Percentiles rank a stretch among this genome's conserved stretches.
phyloP scores from a whole-genome alignment of 768 basidiomycete species.

The Lentinula boryana region DNA sequence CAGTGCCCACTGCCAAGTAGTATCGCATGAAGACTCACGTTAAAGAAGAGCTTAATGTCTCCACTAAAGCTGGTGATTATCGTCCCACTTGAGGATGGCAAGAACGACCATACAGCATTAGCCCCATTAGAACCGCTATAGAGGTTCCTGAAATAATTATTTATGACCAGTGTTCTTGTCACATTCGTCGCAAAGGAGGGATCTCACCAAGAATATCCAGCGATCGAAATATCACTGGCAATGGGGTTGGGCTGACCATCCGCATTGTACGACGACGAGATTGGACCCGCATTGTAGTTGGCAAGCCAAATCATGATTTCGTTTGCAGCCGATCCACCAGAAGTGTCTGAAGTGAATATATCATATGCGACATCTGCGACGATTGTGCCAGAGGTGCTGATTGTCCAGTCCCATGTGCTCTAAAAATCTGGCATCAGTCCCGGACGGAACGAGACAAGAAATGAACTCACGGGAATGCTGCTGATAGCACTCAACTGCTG shows the following conservation, averaged over 20 bases:
- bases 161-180: not conserved
- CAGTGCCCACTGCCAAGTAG: slow-evolving; percentile 34
- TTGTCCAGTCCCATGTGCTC: slow-evolving; percentile 55
- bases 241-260: slow-evolving; percentile 41
- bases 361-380: slow-evolving; percentile 59
- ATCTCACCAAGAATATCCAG: slow-evolving; percentile 42
- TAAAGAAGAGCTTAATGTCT: not conserved
- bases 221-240: slow-evolving; percentile 36
- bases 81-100: slow-evolving; percentile 21
- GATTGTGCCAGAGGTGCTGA: slow-evolving; percentile 30
- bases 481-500: slow-evolving; percentile 46
- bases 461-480: slow-evolving; percentile 44
- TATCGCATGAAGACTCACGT: not conserved
- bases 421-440: slow-evolving; percentile 12
- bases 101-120: not conserved
- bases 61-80: slow-evolving; percentile 3
- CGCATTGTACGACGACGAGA: slow-evolving; percentile 42
- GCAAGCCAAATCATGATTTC: slow-evolving; percentile 67
- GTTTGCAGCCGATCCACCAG: slow-evolving; percentile 41
- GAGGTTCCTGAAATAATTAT: slow-evolving; percentile 14
- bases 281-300: slow-evolving; percentile 51
- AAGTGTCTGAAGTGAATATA: slow-evolving; percentile 48
- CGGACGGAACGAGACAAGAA: not conserved
- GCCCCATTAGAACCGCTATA: slow-evolving; percentile 4
- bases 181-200: not conserved